Evolutionary conservation across 192 early-diverging fungal genomes (phyloP).

Genomic region (Podila epicladia): DNA sequence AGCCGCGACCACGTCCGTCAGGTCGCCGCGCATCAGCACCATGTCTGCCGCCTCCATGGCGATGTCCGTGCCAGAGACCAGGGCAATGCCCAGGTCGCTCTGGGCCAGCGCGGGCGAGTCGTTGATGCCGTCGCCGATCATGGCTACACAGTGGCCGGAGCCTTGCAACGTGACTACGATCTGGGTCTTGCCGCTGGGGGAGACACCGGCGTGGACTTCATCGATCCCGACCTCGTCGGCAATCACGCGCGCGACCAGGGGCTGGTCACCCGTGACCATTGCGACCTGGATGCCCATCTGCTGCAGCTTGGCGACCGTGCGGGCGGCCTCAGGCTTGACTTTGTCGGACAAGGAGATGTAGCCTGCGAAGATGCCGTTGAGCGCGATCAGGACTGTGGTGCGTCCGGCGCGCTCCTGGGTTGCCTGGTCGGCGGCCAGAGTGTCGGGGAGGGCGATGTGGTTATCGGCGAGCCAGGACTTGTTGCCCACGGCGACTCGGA

Average conservation of each 20-base stretch:
- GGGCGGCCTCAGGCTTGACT: conserved; percentile 80
- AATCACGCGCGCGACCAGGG: conserved; percentile 82
- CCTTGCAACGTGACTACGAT: conserved; percentile 81
- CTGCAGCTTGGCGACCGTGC: conserved; percentile 75
- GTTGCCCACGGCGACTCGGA: conserved; percentile 80
- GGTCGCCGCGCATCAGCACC: conserved; percentile 89
- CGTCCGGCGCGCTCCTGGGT: conserved; percentile 73
- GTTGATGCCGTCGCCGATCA: conserved; percentile 97
- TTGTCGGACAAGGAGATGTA: conserved; percentile 87
- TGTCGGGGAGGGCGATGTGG: conserved; percentile 55
- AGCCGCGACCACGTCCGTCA: conserved; percentile 87
- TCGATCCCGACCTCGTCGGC: conserved; percentile 85
- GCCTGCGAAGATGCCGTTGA: conserved; percentile 68
- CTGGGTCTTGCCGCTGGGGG: conserved; percentile 88
- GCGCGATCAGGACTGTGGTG: conserved; percentile 83
- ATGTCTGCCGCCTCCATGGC: conserved; percentile 93
- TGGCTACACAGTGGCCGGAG: conserved; percentile 72
- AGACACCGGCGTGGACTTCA: conserved; percentile 89
- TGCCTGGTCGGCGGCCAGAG: conserved; percentile 42
- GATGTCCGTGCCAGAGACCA: conserved; percentile 91
- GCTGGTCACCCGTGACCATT: conserved; percentile 97
- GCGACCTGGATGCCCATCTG: conserved; percentile 79
- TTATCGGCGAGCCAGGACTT: conserved; percentile 63
- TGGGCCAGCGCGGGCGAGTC: conserved; percentile 89
- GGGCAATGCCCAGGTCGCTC: conserved; percentile 86